Conservation (phyloP, 73 alveolate species). For the Paramecium tetraurelia region DNA sequence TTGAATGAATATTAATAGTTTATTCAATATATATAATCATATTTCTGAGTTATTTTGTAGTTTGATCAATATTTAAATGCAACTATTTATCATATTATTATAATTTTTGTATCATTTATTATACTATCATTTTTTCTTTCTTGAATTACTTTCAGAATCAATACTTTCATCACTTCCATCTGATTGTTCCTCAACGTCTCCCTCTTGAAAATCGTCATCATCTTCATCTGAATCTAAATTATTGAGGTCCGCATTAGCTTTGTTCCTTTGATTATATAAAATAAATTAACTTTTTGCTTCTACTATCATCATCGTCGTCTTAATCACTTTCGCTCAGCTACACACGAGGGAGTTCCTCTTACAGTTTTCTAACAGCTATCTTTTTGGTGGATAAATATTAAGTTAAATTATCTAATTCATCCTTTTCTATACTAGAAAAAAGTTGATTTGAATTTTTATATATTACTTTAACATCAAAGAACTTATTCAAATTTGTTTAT, state of each 20-base stretch:
- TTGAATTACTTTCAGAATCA: neutral
- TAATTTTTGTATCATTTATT: neutral
- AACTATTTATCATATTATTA: neutral
- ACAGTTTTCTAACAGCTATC: neutral
- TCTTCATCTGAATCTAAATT: conserved; percentile 34
- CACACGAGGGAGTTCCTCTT: neutral
- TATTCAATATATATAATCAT: neutral
- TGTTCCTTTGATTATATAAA: neutral
- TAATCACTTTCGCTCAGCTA: neutral
- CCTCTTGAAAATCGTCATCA: conserved; percentile 26
- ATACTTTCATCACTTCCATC: neutral
- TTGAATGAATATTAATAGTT: neutral
- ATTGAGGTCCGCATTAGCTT: neutral
- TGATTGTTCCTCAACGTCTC: neutral
- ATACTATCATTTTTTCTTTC: neutral
- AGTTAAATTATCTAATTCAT: conserved; percentile 4
- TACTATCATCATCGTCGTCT: neutral
- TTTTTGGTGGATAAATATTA: neutral
- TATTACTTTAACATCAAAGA: neutral
- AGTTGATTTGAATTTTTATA: neutral
- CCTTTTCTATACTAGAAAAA: neutral
- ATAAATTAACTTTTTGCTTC: neutral
- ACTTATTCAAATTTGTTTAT: neutral
- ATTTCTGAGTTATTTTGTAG: neutral
- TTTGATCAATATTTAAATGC: neutral